Evolutionary conservation across 2,329 filamentous ascomycete genomes (phyloP), one percentile per base, ranked within the genome.

Genomic region (Colletotrichum eleusines): DNA sequence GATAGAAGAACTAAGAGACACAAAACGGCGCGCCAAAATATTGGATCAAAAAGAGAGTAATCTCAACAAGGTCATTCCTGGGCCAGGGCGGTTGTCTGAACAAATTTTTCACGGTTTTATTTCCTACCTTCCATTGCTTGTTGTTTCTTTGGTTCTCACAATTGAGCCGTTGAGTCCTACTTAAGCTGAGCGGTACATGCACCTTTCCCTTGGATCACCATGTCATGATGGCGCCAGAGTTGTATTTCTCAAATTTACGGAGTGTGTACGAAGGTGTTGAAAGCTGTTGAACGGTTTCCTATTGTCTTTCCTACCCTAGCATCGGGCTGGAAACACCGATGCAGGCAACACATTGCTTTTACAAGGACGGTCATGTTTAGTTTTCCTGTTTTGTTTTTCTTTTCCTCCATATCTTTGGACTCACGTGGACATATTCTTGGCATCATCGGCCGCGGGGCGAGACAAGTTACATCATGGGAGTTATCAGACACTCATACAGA

Each of bases 211-310:
- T 69, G 23, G n/a, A 26, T 55, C 35, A 28, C 40, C 5, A 28
- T 1, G 20, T 40, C 26, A 51, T 18, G 48, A 51, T 31, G 51
- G n/a, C 31, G 46, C 26, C 38, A 31, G 59, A 46, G 40, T 35
- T 69, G 54, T 65, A 60, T 60, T 48, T 33, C 35, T 38, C 3
- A 8, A 46, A 63, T 38, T 23, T 26, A 18, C n/a, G 69, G 69
- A 60, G 69, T 60, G 69, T 72, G 69, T 72, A 72, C 18, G 66
- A 72, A 64, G 54, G 42, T 58, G 64, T 31, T 20, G 23, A 33
- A 26, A 40, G 35, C 44, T 71, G 63, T 71, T 50, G 59, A 69
- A 59, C 66, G 66, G 66, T 69, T 48, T 58, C 26, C 26, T 60
- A 38, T n/a, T 35, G 40, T 55, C 26, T 60, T 48, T 50, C 33